Evolutionary conservation across 1,139 yeast species (phyloP).

Genomic region (Yamadazyma diddensiae): DNA sequence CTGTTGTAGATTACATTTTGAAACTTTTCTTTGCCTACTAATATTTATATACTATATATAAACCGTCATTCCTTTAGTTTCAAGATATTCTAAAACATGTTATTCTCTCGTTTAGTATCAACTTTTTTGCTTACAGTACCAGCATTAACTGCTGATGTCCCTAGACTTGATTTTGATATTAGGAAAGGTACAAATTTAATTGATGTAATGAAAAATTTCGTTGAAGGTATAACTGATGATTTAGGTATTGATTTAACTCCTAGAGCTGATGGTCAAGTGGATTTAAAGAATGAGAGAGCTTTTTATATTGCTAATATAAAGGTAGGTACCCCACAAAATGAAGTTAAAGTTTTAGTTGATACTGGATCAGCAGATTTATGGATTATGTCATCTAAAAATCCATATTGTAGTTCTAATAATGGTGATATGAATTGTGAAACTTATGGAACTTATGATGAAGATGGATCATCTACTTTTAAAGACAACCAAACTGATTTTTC

Average conservation of each 20-base stretch:
- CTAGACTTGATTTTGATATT: slow-evolving; percentile 26
- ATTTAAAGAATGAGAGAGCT: slow-evolving; percentile 17
- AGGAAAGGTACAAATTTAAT: slow-evolving; percentile 22
- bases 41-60: not conserved
- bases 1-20: not conserved
- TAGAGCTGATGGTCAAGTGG: slow-evolving; percentile 9
- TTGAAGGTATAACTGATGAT: slow-evolving; percentile 9
- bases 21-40: not conserved
- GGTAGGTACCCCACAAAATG: slow-evolving; percentile 57
- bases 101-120: slow-evolving; percentile 16
- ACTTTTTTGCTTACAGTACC: slow-evolving; percentile 12
- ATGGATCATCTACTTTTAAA: slow-evolving; percentile 42
- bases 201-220: slow-evolving; percentile 17
- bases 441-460: slow-evolving; percentile 51
- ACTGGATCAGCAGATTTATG: slow-evolving; percentile 73
- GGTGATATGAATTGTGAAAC: slow-evolving; percentile 27
- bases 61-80: not conserved
- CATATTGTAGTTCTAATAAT: slow-evolving; percentile 20
- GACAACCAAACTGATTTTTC: slow-evolving; percentile 40
- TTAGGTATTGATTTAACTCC: slow-evolving; percentile 8
- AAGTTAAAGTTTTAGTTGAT: slow-evolving; percentile 54
- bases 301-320: slow-evolving; percentile 36
- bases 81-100: slow-evolving; percentile 5
- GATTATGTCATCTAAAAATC: slow-evolving; percentile 35
- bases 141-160: slow-evolving; percentile 20